Evolutionary conservation across 192 early-diverging fungal species (phyloP).

Genomic region (Chytriomyces confervae): DNA sequence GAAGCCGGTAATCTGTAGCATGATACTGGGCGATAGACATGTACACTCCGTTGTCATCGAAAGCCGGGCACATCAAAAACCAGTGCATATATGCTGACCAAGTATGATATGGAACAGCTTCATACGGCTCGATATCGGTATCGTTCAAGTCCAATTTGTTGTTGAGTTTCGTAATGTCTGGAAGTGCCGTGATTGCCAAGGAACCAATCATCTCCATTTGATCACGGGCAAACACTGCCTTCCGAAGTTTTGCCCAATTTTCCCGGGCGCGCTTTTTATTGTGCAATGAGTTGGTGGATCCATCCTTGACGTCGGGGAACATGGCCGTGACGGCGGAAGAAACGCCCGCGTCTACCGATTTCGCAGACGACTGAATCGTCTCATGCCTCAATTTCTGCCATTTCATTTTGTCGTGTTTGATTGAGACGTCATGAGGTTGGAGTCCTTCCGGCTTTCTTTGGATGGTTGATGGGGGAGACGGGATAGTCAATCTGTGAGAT

Average conservation of each 20-base stretch:
- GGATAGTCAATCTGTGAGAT: too few relatives aligned
- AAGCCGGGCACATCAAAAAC: slow-evolving; percentile 24
- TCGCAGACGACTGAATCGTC: too few relatives aligned
- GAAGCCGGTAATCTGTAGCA: not conserved
- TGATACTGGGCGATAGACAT: slow-evolving; percentile 22
- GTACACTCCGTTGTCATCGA: slow-evolving; percentile 11
- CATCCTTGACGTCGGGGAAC: too few relatives aligned
- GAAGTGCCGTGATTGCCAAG: slow-evolving; percentile 12
- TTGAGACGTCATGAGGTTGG: too few relatives aligned
- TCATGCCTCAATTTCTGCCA: too few relatives aligned
- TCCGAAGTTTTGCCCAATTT: slow-evolving; percentile 15
- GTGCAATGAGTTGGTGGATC: too few relatives aligned
- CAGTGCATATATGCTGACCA: slow-evolving; percentile 1
- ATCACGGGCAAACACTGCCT: not conserved
- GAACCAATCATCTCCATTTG: slow-evolving; percentile 12
- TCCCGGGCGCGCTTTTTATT: not conserved
- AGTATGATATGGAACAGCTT: not conserved
- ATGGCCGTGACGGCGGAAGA: too few relatives aligned
- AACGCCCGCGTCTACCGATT: too few relatives aligned
- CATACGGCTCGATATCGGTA: not conserved
- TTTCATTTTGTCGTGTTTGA: too few relatives aligned
- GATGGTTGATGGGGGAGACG: too few relatives aligned
- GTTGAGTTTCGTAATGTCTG: slow-evolving; percentile 15
- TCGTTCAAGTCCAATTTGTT: not conserved
- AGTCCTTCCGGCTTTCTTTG: too few relatives aligned